phyloP scores from a whole-genome alignment of 129 eudicot genomes.

The Arctium minus region DNA sequence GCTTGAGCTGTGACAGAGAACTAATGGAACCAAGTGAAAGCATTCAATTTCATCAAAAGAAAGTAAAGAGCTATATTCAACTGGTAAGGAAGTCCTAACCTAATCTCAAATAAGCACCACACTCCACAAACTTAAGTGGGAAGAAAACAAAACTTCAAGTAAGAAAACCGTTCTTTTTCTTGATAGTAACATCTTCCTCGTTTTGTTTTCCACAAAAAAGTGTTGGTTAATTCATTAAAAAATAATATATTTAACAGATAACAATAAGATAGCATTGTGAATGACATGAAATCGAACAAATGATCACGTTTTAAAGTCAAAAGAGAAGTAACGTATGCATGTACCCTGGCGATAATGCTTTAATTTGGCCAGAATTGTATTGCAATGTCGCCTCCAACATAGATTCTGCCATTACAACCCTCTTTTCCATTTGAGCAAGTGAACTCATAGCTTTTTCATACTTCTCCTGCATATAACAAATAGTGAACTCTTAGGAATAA shows the following conservation, averaged over 20 bases:
- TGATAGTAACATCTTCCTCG: neutral
- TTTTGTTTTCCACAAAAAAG: neutral
- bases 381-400: constrained; percentile 88
- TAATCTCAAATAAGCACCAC: neutral
- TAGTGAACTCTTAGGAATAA: neutral
- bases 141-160: neutral
- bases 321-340: neutral
- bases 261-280: neutral
- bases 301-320: neutral
- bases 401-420: constrained; percentile 86
- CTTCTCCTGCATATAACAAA: constrained; percentile 49
- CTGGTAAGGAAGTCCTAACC: neutral
- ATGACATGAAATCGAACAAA: neutral
- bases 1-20: neutral
- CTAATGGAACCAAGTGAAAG: neutral
- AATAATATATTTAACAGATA: neutral
- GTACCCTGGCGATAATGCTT: constrained; percentile 65
- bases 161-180: neutral
- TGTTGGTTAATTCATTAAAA: neutral
- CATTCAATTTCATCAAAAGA: neutral
- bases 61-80: neutral
- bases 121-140: neutral
- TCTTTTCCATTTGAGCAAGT: constrained; percentile 70
- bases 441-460: constrained; percentile 66
- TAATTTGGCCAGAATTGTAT: constrained; percentile 73